Base-by-base conservation (phyloP, 495 filamentous ascomycete species). In the Tuber brumale region DNA sequence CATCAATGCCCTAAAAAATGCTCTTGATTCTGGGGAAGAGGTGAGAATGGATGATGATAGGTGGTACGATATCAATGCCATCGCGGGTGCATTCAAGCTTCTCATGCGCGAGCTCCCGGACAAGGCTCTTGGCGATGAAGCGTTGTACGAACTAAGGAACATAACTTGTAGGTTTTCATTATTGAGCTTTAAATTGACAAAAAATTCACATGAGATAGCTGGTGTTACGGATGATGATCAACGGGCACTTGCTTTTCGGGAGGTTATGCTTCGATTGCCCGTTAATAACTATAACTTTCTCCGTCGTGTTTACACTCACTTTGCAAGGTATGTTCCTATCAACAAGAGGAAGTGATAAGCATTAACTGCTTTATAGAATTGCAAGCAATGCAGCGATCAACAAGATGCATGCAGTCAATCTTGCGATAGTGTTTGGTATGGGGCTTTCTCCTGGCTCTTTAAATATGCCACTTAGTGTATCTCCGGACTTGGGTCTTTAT, bases 391-490 rank as follows among this genome's bases (percentile, higher is more conserved):
- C 78, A 35, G 35, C 70, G 31, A 77, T 76, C 35, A 84, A 84
- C 73, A 84, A 82, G 70, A 84, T 84, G 83, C 76, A 75, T 75
- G 82, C 81, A 18, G 81, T 82, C 66, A 84, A 84, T 48, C 82
- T 84, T 44, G 83, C 83, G 21, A 83, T 84, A 75, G 82, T 84
- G 27, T 84, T 84, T 73, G 83, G 83, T 39, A 83, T 84, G 82
- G 82, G 82, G 35, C 77, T 84, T 46, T 81, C 82, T 21, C 81
- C 79, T 21, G 76, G 73, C 51, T 74, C 81, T n/a, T 69, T 78
- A 41, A 76, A 77, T 35, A 81, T 80, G 73, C 78, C 81, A 23
- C 69, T 83, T 45, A 81, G 82, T n/a, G 75, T 83, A 45, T 83
- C 79, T 21, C 81, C 81, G 8, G 79, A 83, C 70, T 73, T 83